Conservation (phyloP, 805 yeast species). For the Lipomyces spencermartinsiae region DNA sequence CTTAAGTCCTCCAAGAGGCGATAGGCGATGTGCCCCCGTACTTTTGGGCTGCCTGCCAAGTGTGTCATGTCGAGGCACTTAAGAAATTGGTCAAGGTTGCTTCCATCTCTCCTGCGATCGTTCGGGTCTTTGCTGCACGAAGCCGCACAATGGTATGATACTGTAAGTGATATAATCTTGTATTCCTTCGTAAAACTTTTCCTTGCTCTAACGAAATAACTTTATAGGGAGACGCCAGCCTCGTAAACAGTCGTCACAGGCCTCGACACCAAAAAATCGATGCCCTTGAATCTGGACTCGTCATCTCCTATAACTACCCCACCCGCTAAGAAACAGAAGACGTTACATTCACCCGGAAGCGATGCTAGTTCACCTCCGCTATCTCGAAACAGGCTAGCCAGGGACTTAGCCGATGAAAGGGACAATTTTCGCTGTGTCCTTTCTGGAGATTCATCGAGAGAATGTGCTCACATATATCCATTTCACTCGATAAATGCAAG, state of each 20-base stretch:
- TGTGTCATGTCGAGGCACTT: conserved; percentile 1
- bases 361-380: not conserved
- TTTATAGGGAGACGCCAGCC: conserved; percentile 1
- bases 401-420: conserved; percentile 2
- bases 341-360: not conserved
- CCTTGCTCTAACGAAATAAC: not conserved
- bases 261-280: not conserved
- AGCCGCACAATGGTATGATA: not conserved
- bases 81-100: conserved; percentile 1
- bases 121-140: not conserved
- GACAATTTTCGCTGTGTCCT: not conserved
- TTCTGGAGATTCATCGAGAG: conserved; percentile 1
- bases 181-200: not conserved
- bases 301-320: not conserved
- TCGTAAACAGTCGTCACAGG: not conserved
- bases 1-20: conserved; percentile 2
- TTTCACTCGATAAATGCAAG: not conserved
- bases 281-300: not conserved
- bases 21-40: not conserved
- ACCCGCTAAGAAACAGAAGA: conserved; percentile 1
- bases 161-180: not conserved
- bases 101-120: not conserved
- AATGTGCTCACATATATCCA: not conserved
- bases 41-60: not conserved
- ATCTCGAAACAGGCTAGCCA: not conserved